A percentile compares a stretch with the other conserved stretches of the same genome.
These are phyloP conservation scores for Colletotrichum sp. DNA, from an alignment of 2,329 filamentous ascomycete genomes.

Conservation along the genomic window DNA sequence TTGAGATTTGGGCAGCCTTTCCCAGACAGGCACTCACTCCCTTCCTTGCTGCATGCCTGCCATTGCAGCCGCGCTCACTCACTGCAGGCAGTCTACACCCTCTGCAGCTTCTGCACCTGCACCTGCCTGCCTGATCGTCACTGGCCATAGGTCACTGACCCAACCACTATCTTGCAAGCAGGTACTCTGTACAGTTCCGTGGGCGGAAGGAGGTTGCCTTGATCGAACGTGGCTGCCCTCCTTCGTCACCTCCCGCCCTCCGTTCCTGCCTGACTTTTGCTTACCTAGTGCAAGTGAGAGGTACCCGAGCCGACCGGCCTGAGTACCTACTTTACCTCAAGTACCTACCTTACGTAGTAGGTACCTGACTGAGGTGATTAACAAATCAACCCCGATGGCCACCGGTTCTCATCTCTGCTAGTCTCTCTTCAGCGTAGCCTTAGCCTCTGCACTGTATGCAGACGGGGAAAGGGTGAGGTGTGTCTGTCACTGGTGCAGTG, in stretches of 20 bases:
- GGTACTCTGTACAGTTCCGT: background rate
- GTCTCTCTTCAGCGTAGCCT: background rate
- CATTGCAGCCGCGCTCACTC: background rate
- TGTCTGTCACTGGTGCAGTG: background rate
- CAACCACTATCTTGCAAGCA: background rate
- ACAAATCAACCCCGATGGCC: background rate
- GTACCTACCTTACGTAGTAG: background rate
- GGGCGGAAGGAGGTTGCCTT: background rate
- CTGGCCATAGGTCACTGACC: background rate
- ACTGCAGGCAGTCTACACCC: background rate
- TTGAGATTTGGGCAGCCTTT: background rate
- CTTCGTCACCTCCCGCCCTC: constrained; percentile 3
- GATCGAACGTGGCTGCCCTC: background rate
- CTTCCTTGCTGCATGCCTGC: background rate
- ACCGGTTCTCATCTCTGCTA: background rate
- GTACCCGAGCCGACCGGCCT: background rate
- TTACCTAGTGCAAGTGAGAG: background rate
- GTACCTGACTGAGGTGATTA: background rate
- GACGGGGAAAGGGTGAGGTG: background rate
- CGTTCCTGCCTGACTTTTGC: background rate
- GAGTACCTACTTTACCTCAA: background rate
- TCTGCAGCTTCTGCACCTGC: background rate
- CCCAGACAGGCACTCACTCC: background rate
- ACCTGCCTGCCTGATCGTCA: background rate
- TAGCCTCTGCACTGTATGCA: background rate